A percentile compares a stretch with the other conserved stretches of the same genome.
These are phyloP conservation scores for Penicillium sp. DNA, from an alignment of 2,329 filamentous ascomycete species.

Conservation along the genomic window DNA sequence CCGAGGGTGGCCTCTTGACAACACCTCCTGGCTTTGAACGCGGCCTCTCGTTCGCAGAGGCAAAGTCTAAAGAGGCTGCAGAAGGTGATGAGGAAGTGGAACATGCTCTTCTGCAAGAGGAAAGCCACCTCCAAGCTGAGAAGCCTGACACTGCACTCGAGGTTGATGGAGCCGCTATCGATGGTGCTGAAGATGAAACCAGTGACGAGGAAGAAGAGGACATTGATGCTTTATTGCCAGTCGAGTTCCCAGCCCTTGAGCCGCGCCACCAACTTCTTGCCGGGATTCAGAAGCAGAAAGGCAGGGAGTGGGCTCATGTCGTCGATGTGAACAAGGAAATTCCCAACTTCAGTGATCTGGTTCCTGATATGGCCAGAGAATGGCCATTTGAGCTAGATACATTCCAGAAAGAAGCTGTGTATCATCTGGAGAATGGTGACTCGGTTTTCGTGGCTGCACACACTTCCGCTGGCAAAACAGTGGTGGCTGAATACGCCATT, in stretches of 20 bases:
- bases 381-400: conserved; percentile 98
- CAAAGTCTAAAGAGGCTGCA: conserved; percentile 58
- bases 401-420: conserved; percentile 98
- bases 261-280: conserved; percentile 75
- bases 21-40: conserved; percentile 78
- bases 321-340: conserved; percentile 93
- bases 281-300: conserved; percentile 70
- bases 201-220: conserved; percentile 47
- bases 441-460: conserved; percentile 98
- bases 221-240: conserved; percentile 83
- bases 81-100: conserved; percentile 71
- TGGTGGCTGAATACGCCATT: conserved; percentile 97
- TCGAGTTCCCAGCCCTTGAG: conserved; percentile 90
- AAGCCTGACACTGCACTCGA: conserved; percentile 51
- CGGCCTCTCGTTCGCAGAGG: conserved; percentile 71
- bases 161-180: conserved; percentile 33
- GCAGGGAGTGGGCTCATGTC: conserved; percentile 96
- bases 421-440: conserved; percentile 93
- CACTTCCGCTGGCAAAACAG: conserved; percentile 96
- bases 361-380: conserved; percentile 92
- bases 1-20: conserved; percentile 75
- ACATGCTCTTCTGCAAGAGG: conserved; percentile 55
- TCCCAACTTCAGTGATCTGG: conserved; percentile 88
- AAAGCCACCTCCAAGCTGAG: conserved; percentile 48
- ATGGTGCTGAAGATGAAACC: conserved; percentile 29